These are phyloP conservation scores for Penicillium tannophilum DNA, from an alignment of 495 filamentous ascomycete species.

Conservation along the genomic window DNA sequence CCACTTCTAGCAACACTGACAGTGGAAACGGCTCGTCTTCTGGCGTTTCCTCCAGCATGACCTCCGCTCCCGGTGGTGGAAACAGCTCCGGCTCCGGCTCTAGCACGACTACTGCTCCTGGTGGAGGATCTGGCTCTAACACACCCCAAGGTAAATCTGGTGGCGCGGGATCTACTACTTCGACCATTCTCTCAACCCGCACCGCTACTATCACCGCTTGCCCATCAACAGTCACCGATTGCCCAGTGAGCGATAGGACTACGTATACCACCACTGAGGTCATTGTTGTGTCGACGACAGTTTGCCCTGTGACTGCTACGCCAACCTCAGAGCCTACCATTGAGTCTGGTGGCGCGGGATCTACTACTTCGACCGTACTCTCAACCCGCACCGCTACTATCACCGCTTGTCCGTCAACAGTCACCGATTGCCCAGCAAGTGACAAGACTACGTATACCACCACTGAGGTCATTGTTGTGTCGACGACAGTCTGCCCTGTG, in stretches of 20 bases:
- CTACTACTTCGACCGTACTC: conserved; percentile 16
- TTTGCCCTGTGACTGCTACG: conserved; percentile 17
- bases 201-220: conserved; percentile 18
- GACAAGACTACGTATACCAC: conserved; percentile 14
- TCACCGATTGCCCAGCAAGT: conserved; percentile 15
- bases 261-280: conserved; percentile 18
- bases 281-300: conserved; percentile 18
- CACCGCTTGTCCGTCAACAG: conserved; percentile 20
- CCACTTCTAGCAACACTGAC: not conserved
- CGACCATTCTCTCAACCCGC: conserved; percentile 11
- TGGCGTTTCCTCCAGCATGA: not conserved
- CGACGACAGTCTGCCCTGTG: conserved; percentile 20
- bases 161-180: conserved; percentile 12
- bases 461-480: conserved; percentile 18
- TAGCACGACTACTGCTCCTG: not conserved
- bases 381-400: conserved; percentile 13
- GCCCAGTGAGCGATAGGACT: conserved; percentile 10
- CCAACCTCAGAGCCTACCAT: not conserved
- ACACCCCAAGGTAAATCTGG: not conserved
- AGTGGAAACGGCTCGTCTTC: not conserved
- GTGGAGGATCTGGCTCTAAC: not conserved
- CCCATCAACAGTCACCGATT: conserved; percentile 18
- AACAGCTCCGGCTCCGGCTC: not conserved
- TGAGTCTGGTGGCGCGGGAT: conserved; percentile 1
- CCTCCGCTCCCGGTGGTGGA: not conserved